Evolutionary conservation across 495 filamentous ascomycete genomes (phyloP).

Genomic region (Xylaria telfairii): DNA sequence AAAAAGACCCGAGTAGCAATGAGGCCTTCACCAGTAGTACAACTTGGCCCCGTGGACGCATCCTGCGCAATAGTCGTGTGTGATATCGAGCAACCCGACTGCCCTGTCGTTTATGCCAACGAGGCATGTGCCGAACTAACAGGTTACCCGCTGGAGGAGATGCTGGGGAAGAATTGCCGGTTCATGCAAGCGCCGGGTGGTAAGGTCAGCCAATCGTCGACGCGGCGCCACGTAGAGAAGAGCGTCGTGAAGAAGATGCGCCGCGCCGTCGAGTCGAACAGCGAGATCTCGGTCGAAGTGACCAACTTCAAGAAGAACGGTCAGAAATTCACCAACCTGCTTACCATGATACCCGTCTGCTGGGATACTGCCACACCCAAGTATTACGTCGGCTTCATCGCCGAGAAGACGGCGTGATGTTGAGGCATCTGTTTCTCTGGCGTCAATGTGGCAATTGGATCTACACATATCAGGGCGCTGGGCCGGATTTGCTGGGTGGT

Average conservation of each 20-base stretch:
- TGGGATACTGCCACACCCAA: conserved; percentile 34
- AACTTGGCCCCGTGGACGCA: conserved; percentile 54
- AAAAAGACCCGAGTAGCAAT: conserved; percentile 45
- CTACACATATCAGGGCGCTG: neutral
- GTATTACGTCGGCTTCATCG: conserved; percentile 51
- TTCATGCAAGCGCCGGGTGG: conserved; percentile 56
- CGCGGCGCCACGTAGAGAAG: conserved; percentile 44
- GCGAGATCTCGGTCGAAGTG: conserved; percentile 52
- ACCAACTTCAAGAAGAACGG: conserved; percentile 59
- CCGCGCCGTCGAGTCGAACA: conserved; percentile 43
- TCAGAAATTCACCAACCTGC: conserved; percentile 49
- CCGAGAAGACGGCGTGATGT: conserved; percentile 8
- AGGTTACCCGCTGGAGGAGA: conserved; percentile 50
- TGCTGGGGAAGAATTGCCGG: conserved; percentile 58
- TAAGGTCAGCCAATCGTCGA: conserved; percentile 36
- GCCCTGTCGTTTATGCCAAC: conserved; percentile 57
- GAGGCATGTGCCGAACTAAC: conserved; percentile 51
- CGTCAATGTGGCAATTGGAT: too few relatives aligned
- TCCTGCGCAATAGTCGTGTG: conserved; percentile 56
- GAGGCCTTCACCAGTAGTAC: conserved; percentile 51
- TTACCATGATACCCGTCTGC: conserved; percentile 56
- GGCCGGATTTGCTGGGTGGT: neutral
- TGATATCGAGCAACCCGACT: conserved; percentile 50
- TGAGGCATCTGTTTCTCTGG: neutral
- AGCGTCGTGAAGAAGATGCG: conserved; percentile 47